phyloP scores from a whole-genome alignment of 2,329 filamentous ascomycete species.

The Aspergillus terreus region DNA sequence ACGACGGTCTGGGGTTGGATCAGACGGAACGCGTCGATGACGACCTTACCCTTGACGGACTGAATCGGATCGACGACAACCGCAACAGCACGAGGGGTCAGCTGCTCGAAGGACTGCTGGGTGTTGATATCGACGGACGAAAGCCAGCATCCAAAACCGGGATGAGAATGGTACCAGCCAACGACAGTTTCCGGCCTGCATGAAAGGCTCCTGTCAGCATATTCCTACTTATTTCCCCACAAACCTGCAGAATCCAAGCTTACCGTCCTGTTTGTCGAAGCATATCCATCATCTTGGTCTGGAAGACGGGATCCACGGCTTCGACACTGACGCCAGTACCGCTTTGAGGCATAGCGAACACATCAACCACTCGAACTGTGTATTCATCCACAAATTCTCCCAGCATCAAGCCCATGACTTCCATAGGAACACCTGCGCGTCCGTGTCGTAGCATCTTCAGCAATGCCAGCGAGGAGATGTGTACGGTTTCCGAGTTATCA shows the following conservation, averaged over 20 bases:
- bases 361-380: conserved; percentile 95
- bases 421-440: conserved; percentile 96
- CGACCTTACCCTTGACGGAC: conserved; percentile 98
- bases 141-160: conserved; percentile 98
- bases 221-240: neutral
- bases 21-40: conserved; percentile 97
- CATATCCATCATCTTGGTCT: conserved; percentile 99
- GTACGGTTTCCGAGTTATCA: conserved; percentile 98
- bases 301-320: conserved; percentile 96
- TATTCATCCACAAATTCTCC: conserved; percentile 99
- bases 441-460: conserved; percentile 99
- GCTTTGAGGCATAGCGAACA: conserved; percentile 98
- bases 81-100: conserved; percentile 92
- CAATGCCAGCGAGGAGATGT: conserved; percentile 95
- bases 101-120: conserved; percentile 98
- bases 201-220: conserved; percentile 8
- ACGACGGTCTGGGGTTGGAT: conserved; percentile 98
- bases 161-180: conserved; percentile 99
- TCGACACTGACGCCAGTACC: conserved; percentile 98
- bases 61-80: conserved; percentile 98
- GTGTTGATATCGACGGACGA: conserved; percentile 99
- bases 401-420: conserved; percentile 99
- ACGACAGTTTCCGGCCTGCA: conserved; percentile 89
- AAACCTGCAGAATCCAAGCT: conserved; percentile 21
- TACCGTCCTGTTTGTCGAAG: conserved; percentile 93